Conservation (phyloP, 1,284 basidiomycete genomes). For the Fomitopsis palustris region DNA sequence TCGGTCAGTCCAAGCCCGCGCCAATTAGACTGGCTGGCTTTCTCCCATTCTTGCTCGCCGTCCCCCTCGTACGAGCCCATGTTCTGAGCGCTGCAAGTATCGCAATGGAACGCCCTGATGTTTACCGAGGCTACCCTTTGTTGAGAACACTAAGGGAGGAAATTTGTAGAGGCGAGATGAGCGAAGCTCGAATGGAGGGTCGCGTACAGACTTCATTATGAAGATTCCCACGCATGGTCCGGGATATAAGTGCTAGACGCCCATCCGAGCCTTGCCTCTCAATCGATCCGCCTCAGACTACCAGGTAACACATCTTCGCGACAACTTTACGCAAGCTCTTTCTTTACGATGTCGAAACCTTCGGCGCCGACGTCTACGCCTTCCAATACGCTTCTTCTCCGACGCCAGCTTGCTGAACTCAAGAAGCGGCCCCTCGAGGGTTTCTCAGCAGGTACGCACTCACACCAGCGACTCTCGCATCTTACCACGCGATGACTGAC, state of each 20-base stretch:
- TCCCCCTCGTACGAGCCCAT: conserved; percentile 26
- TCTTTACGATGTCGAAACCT: conserved; percentile 19
- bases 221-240: conserved; percentile 5
- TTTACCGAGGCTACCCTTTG: neutral
- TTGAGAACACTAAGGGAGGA: neutral
- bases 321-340: neutral
- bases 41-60: conserved; percentile 56
- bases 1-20: conserved; percentile 71
- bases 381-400: conserved; percentile 71
- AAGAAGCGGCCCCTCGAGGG: conserved; percentile 90
- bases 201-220: neutral
- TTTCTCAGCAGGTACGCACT: conserved; percentile 78
- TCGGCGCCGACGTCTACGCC: conserved; percentile 22
- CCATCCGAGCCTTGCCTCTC: neutral
- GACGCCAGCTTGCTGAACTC: conserved; percentile 81
- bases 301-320: neutral
- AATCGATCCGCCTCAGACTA: conserved; percentile 7
- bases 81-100: neutral
- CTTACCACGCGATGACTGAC: conserved; percentile 21
- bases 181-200: neutral
- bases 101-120: neutral
- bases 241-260: conserved; percentile 5
- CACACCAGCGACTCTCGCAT: conserved; percentile 16
- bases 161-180: neutral
- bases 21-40: conserved; percentile 56